Evolutionary conservation across 768 basidiomycete genomes (phyloP).

Genomic region (Suillus luteus): DNA sequence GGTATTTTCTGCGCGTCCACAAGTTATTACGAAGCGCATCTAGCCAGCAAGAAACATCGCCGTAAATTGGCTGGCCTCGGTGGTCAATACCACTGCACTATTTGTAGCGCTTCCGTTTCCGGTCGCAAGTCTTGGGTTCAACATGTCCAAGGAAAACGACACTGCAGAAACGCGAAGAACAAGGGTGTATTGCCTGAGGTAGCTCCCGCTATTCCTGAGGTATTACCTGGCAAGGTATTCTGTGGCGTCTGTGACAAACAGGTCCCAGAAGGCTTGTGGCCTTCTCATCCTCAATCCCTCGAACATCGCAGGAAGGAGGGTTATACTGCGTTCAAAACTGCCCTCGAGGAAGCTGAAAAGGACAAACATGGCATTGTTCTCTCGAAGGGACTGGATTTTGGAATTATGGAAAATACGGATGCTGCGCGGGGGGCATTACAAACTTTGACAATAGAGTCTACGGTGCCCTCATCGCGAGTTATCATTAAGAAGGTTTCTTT

Average conservation of each 20-base stretch:
- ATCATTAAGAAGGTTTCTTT: conserved; percentile 17
- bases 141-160: conserved; percentile 27
- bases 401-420: conserved; percentile 44
- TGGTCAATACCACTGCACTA: conserved; percentile 28
- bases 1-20: conserved; percentile 33
- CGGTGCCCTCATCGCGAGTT: conserved; percentile 13
- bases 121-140: conserved; percentile 25
- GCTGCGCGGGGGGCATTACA: conserved; percentile 23
- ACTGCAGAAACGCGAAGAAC: conserved; percentile 17
- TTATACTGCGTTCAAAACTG: conserved; percentile 42
- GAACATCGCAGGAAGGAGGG: conserved; percentile 41
- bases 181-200: conserved; percentile 30
- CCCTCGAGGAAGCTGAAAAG: conserved; percentile 52
- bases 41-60: conserved; percentile 32
- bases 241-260: conserved; percentile 35
- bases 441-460: conserved; percentile 17
- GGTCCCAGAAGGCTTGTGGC: conserved; percentile 37
- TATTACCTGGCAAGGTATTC: conserved; percentile 21
- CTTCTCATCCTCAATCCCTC: conserved; percentile 29
- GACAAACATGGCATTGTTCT: conserved; percentile 56
- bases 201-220: conserved; percentile 33
- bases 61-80: conserved; percentile 25
- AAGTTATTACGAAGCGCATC: conserved; percentile 31
- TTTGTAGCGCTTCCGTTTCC: conserved; percentile 29
- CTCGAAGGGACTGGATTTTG: conserved; percentile 50